phyloP scores from a whole-genome alignment of 305 asterid genomes.

The Coffea humblotiana region DNA sequence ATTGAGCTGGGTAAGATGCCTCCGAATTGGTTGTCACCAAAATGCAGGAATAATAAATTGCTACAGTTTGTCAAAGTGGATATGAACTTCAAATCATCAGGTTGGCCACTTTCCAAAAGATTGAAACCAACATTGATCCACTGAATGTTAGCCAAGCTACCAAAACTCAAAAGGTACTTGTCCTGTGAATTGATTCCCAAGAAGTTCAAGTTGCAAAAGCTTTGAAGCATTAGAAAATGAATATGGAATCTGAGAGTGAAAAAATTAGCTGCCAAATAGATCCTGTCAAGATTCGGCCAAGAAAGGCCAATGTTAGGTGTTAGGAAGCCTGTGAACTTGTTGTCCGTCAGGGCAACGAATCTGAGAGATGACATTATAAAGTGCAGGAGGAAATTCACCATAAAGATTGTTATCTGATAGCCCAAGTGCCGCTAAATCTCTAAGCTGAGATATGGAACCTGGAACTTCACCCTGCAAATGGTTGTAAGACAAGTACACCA shows the following conservation, averaged over 20 bases:
- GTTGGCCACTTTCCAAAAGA: slow-evolving; percentile 23
- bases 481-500: slow-evolving; percentile 4
- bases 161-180: slow-evolving; percentile 23
- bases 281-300: background rate
- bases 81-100: slow-evolving; percentile 24
- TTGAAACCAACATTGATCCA: slow-evolving; percentile 10
- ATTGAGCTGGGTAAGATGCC: slow-evolving; percentile 31
- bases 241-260: slow-evolving; percentile 27
- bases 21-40: slow-evolving; percentile 25
- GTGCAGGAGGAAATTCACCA: slow-evolving; percentile 32
- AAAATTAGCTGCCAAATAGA: slow-evolving; percentile 20
- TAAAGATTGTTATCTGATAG: slow-evolving; percentile 24
- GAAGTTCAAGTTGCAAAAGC: slow-evolving; percentile 6
- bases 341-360: slow-evolving; percentile 23
- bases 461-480: too few relatives aligned
- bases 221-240: slow-evolving; percentile 37
- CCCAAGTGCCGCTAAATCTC: slow-evolving; percentile 15
- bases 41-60: slow-evolving; percentile 20
- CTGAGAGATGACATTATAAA: slow-evolving; percentile 34
- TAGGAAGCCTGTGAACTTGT: background rate
- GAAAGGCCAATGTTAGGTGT: too few relatives aligned
- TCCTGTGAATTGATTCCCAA: slow-evolving; percentile 27
- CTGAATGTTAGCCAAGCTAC: slow-evolving; percentile 16
- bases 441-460: slow-evolving; percentile 19
- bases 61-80: slow-evolving; percentile 36